Percentiles rank a stretch among this genome's conserved stretches.
Conservation (phyloP, 1,284 basidiomycete genomes). For the Paramarasmius palmivorus region DNA sequence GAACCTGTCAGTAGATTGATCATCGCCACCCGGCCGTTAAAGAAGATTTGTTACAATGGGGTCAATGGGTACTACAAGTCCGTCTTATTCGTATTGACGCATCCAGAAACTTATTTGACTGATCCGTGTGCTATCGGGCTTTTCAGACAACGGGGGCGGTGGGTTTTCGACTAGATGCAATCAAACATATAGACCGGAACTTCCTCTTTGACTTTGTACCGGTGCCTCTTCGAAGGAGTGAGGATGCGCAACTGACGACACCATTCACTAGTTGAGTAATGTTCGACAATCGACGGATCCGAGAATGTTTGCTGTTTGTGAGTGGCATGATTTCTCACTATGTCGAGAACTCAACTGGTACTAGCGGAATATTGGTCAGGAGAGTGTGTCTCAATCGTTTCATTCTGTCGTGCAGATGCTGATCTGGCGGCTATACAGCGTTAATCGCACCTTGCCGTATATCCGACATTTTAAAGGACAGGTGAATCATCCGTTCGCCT, state of each 20-base stretch:
- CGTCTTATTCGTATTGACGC: too few relatives aligned
- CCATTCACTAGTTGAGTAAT: constrained; percentile 50
- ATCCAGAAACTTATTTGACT: too few relatives aligned
- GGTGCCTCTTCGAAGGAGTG: not conserved
- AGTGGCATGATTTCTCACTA: constrained; percentile 14
- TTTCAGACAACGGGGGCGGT: constrained; percentile 80
- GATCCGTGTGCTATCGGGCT: too few relatives aligned
- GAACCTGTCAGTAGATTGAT: constrained; percentile 62
- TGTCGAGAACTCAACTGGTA: constrained; percentile 4
- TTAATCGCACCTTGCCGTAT: constrained; percentile 54
- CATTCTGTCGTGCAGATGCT: constrained; percentile 1
- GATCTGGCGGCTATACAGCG: constrained; percentile 32
- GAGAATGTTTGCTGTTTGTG: constrained; percentile 65
- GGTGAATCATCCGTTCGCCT: constrained; percentile 33
- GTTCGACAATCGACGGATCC: constrained; percentile 45
- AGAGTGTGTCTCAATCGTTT: constrained; percentile 46
- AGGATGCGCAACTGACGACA: not conserved
- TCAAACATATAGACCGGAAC: constrained; percentile 77
- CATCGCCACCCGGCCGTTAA: constrained; percentile 82
- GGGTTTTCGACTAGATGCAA: constrained; percentile 88
- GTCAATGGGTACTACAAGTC: constrained; percentile 71
- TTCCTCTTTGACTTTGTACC: constrained; percentile 68
- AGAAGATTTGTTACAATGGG: constrained; percentile 67
- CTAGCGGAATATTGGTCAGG: constrained; percentile 71
- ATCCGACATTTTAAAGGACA: constrained; percentile 62